phyloP scores from a whole-genome alignment of 345 rosid species.

The Hypericum androsaemum region DNA sequence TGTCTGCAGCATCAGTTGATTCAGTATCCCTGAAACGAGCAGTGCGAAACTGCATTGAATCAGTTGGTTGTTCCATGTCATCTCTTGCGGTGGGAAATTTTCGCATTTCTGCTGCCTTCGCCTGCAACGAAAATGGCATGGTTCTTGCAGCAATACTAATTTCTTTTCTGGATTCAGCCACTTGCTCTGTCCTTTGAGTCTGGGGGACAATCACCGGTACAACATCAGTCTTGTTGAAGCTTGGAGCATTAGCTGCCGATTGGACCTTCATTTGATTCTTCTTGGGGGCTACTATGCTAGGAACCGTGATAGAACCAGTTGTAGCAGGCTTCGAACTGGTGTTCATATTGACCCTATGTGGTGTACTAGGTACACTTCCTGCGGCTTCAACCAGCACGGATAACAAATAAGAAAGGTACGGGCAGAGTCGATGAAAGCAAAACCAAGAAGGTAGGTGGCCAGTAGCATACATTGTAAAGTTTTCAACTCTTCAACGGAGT shows the following conservation, averaged over 20 bases:
- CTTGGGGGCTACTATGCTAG: constrained; percentile 45
- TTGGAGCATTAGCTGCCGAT: constrained; percentile 34
- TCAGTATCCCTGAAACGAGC: constrained; percentile 37
- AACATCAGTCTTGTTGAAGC: constrained; percentile 52
- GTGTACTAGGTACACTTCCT: constrained; percentile 71
- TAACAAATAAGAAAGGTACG: constrained; percentile 8
- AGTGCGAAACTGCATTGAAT: constrained; percentile 33
- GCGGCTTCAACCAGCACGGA: constrained; percentile 52
- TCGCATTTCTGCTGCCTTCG: constrained; percentile 48
- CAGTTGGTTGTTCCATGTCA: constrained; percentile 44
- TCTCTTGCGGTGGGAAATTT: constrained; percentile 52
- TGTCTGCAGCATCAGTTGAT: constrained; percentile 28
- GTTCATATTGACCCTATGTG: constrained; percentile 53
- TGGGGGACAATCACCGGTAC: constrained; percentile 81
- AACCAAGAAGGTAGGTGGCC: not conserved
- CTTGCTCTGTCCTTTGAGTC: constrained; percentile 53
- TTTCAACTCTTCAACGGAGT: constrained; percentile 62
- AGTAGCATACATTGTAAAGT: constrained; percentile 41
- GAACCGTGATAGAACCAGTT: constrained; percentile 29
- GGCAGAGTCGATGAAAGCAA: not conserved
- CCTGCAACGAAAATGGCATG: constrained; percentile 95
- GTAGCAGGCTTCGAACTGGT: constrained; percentile 34
- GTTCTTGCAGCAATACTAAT: constrained; percentile 71
- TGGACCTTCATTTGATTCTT: constrained; percentile 42
- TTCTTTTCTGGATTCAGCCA: constrained; percentile 65